These are phyloP conservation scores for Iodosphaeria phyllophila DNA, from an alignment of 2,329 filamentous ascomycete genomes.

Conservation along the genomic window DNA sequence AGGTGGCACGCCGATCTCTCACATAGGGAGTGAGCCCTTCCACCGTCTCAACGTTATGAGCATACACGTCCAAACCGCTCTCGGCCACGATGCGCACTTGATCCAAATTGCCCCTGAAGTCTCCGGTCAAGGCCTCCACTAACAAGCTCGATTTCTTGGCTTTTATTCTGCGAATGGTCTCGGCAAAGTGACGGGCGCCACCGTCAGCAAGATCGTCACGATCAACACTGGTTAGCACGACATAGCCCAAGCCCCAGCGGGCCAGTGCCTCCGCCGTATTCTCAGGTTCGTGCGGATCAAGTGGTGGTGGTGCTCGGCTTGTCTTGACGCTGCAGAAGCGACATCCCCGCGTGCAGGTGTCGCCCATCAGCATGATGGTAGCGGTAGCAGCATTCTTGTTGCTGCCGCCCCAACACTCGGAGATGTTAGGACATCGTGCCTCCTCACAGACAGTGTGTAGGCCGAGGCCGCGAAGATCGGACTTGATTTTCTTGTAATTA, in stretches of 20 bases:
- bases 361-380: constrained; percentile 98
- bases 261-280: constrained; percentile 86
- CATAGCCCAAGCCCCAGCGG: constrained; percentile 88
- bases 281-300: constrained; percentile 93
- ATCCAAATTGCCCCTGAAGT: constrained; percentile 69
- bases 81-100: constrained; percentile 72
- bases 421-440: constrained; percentile 91
- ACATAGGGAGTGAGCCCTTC: constrained; percentile 82
- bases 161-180: constrained; percentile 91
- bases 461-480: constrained; percentile 72
- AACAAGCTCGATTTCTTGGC: constrained; percentile 58
- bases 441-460: constrained; percentile 97
- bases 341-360: constrained; percentile 91
- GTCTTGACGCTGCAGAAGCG: constrained; percentile 97
- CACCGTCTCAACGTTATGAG: constrained; percentile 92
- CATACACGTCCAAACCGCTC: constrained; percentile 87
- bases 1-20: constrained; percentile 75
- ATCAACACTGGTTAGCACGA: constrained; percentile 86
- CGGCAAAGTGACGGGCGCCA: constrained; percentile 75
- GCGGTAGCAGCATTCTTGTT: constrained; percentile 83
- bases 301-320: constrained; percentile 48
- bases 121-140: constrained; percentile 73
- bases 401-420: constrained; percentile 89
- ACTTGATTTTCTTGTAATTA: constrained; percentile 91
- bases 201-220: constrained; percentile 83